phyloP scores from a whole-genome alignment of 345 rosid species.

The Diplotaxis tenuifolia region DNA sequence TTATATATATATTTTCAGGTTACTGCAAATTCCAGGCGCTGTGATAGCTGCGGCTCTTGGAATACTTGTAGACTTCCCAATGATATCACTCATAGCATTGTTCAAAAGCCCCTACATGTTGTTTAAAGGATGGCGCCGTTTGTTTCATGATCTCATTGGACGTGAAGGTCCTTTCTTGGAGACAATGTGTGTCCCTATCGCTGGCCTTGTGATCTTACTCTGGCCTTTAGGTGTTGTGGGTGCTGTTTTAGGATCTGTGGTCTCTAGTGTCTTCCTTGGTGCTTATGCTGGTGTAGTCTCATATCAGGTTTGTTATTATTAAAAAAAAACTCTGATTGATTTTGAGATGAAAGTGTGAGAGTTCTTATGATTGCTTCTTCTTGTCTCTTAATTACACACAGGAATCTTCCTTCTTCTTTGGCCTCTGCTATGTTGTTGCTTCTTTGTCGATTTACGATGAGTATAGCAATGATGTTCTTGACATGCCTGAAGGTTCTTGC shows the following conservation, averaged over 20 bases:
- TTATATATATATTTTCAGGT: slow-evolving; percentile 43
- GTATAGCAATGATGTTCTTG: slow-evolving; percentile 89
- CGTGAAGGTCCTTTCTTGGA: slow-evolving; percentile 99
- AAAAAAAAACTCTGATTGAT: not conserved
- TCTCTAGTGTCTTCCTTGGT: slow-evolving; percentile 83
- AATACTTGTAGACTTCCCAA: slow-evolving; percentile 59
- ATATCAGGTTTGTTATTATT: slow-evolving; percentile 46
- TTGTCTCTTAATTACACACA: slow-evolving; percentile 7
- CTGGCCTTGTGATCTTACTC: slow-evolving; percentile 88
- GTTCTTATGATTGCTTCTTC: not conserved
- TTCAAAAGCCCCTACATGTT: slow-evolving; percentile 90
- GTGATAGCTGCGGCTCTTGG: slow-evolving; percentile 62
- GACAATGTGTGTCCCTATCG: slow-evolving; percentile 94
- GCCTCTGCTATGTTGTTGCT: slow-evolving; percentile 78
- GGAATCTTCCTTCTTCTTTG: slow-evolving; percentile 88
- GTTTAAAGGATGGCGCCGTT: slow-evolving; percentile 89
- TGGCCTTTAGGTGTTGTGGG: slow-evolving; percentile 97
- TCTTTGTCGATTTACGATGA: slow-evolving; percentile 84
- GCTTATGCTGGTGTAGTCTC: slow-evolving; percentile 72
- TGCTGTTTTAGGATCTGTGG: slow-evolving; percentile 72
- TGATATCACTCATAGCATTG: slow-evolving; percentile 65
- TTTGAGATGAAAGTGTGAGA: not conserved
- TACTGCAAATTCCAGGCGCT: slow-evolving; percentile 74
- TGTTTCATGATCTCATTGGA: slow-evolving; percentile 92
- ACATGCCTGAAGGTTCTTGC: slow-evolving; percentile 94